phyloP scores from a whole-genome alignment of 1,139 yeast species.

The Saccharomycopsis hybrid region DNA sequence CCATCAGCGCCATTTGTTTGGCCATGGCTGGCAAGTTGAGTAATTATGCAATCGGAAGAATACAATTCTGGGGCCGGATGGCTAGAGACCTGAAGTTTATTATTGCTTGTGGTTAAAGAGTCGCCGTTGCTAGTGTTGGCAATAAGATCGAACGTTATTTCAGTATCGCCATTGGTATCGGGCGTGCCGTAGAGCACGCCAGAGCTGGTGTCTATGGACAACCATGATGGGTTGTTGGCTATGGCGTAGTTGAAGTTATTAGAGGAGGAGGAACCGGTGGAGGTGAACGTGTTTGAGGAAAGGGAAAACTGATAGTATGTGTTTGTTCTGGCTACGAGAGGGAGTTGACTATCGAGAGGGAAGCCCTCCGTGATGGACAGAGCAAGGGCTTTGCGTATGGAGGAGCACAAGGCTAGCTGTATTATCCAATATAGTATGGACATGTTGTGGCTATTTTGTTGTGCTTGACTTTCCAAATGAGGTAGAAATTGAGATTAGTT shows the following conservation, averaged over 20 bases:
- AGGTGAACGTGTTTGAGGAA: constrained; percentile 59
- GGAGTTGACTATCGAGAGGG: constrained; percentile 77
- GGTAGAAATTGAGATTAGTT: no score
- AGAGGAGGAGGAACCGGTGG: no score
- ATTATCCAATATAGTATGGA: no score
- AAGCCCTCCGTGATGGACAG: constrained; percentile 55
- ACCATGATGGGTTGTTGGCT: constrained; percentile 66
- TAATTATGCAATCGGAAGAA: constrained; percentile 36
- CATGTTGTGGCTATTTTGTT: no score
- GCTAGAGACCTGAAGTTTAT: constrained; percentile 8
- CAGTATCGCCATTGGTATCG: constrained; percentile 12
- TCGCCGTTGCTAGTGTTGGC: constrained; percentile 60
- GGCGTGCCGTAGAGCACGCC: constrained; percentile 73
- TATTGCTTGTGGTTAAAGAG: constrained; percentile 30
- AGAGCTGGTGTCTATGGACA: constrained; percentile 55
- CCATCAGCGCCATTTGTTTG: constrained; percentile 69
- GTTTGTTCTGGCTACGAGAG: constrained; percentile 76
- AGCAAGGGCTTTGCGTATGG: no score
- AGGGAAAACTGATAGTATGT: constrained; percentile 60
- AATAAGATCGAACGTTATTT: constrained; percentile 37
- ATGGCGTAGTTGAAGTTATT: constrained; percentile 45
- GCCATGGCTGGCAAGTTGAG: constrained; percentile 51
- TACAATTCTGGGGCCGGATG: constrained; percentile 27
- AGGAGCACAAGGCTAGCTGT: no score
- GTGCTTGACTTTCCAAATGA: no score